Percentiles rank a stretch among this genome's conserved stretches.
These are phyloP conservation scores for Erythrobasidium yunnanense DNA, from an alignment of 768 basidiomycete genomes.

Conservation along the genomic window DNA sequence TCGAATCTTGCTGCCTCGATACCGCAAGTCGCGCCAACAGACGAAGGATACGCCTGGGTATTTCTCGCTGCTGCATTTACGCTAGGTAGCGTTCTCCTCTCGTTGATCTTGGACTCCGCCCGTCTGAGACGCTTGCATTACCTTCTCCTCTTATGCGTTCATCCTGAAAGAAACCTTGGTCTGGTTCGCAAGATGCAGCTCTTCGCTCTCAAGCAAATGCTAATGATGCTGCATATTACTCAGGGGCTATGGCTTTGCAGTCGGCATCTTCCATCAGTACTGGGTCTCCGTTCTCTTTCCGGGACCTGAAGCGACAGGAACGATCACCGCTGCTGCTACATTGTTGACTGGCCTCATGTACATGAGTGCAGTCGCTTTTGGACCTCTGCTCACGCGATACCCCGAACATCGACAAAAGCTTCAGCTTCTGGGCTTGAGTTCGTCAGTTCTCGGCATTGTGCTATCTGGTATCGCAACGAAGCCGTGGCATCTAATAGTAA, in stretches of 20 bases:
- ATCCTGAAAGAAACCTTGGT: no score
- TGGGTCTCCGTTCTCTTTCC: conserved; percentile 11
- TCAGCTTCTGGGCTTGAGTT: not conserved
- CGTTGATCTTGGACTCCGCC: no score
- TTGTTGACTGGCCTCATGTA: conserved; percentile 16
- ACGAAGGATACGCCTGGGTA: not conserved
- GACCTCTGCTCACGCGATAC: not conserved
- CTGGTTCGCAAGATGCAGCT: no score
- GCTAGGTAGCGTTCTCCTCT: not conserved
- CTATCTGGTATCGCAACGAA: not conserved
- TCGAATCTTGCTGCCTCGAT: no score
- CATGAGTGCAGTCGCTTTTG: not conserved
- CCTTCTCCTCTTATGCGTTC: no score
- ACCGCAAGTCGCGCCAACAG: not conserved
- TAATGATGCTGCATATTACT: no score
- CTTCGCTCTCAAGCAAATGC: no score
- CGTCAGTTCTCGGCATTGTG: conserved; percentile 8
- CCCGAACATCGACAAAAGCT: not conserved
- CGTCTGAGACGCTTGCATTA: no score
- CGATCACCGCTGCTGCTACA: conserved; percentile 6
- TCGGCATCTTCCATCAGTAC: conserved; percentile 19
- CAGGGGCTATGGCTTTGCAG: no score
- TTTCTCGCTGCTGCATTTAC: not conserved
- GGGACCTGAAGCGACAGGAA: not conserved
- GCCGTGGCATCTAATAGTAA: conserved; percentile 18